These are phyloP conservation scores for Citrullus amarus DNA, from an alignment of 306 rosid genomes.

Conservation along the genomic window DNA sequence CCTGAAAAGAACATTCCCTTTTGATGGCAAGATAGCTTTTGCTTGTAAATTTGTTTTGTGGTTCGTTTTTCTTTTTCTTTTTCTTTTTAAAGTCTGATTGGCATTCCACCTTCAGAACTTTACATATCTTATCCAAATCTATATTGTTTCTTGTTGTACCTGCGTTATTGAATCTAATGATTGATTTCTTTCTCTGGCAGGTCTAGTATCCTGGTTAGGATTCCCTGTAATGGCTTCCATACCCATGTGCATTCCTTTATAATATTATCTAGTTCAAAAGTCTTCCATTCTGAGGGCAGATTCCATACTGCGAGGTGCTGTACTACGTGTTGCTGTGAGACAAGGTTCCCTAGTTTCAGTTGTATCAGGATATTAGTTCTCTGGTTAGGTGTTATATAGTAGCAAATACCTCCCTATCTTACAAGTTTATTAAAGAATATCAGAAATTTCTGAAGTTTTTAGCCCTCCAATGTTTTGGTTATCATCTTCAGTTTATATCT, in stretches of 20 bases:
- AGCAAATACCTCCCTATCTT: neutral
- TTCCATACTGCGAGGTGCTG: neutral
- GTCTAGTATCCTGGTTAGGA: neutral
- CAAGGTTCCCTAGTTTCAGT: neutral
- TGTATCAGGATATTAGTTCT: neutral
- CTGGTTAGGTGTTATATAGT: slow-evolving; percentile 1
- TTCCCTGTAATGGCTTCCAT: slow-evolving; percentile 11
- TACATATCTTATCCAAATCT: neutral
- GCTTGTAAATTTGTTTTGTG: slow-evolving; percentile 22
- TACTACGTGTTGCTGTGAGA: neutral
- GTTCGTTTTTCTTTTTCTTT: neutral
- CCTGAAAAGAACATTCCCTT: slow-evolving; percentile 28
- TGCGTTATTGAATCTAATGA: neutral
- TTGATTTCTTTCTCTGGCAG: slow-evolving; percentile 6
- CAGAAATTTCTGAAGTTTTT: slow-evolving; percentile 1
- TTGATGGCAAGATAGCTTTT: slow-evolving; percentile 9
- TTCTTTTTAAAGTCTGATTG: neutral
- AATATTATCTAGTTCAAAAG: neutral
- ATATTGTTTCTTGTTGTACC: neutral
- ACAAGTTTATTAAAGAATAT: slow-evolving; percentile 8
- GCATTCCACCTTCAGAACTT: neutral
- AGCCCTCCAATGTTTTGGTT: neutral
- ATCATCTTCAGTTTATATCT: neutral
- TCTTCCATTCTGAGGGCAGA: slow-evolving; percentile 8
- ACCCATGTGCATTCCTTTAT: neutral